These are phyloP conservation scores for Thecaphora thlaspeos DNA, from an alignment of 1,284 basidiomycete species.

Conservation along the genomic window DNA sequence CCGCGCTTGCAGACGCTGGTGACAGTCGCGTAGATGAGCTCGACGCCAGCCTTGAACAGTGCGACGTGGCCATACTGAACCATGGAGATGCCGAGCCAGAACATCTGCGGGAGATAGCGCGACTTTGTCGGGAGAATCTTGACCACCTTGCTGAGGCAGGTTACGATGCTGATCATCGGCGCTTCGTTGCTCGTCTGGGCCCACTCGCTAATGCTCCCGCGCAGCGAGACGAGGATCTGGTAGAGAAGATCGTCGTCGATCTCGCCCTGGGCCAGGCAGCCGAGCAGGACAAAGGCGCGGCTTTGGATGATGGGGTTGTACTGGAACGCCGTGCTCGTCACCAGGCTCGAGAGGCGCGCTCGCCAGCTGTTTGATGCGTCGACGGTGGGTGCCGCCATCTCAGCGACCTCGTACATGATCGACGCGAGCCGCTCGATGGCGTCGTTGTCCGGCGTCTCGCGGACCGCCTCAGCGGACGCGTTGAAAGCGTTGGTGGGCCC, in stretches of 20 bases:
- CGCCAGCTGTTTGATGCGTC: constrained; percentile 88
- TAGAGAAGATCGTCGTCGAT: constrained; percentile 83
- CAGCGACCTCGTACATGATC: constrained; percentile 46
- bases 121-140: constrained; percentile 45
- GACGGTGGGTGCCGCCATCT: constrained; percentile 43
- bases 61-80: constrained; percentile 49
- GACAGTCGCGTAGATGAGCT: constrained; percentile 45
- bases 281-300: constrained; percentile 81
- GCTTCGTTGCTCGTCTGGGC: constrained; percentile 42
- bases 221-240: constrained; percentile 76
- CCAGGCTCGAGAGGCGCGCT: constrained; percentile 86
- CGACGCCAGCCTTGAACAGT: constrained; percentile 48
- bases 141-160: constrained; percentile 52
- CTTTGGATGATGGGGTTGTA: constrained; percentile 84
- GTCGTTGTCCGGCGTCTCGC: constrained; percentile 41
- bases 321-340: constrained; percentile 90
- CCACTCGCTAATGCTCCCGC: constrained; percentile 52
- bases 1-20: constrained; percentile 37
- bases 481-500: constrained; percentile 16
- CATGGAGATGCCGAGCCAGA: constrained; percentile 52
- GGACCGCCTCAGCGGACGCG: constrained; percentile 32
- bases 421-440: constrained; percentile 44
- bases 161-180: constrained; percentile 54
- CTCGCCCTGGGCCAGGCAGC: constrained; percentile 68
- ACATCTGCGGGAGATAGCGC: constrained; percentile 52